Percentiles rank a stretch among this genome's conserved stretches.
Conservation (phyloP, 2,329 filamentous ascomycete genomes). For the Phaeosphaeriaceae sp. region DNA sequence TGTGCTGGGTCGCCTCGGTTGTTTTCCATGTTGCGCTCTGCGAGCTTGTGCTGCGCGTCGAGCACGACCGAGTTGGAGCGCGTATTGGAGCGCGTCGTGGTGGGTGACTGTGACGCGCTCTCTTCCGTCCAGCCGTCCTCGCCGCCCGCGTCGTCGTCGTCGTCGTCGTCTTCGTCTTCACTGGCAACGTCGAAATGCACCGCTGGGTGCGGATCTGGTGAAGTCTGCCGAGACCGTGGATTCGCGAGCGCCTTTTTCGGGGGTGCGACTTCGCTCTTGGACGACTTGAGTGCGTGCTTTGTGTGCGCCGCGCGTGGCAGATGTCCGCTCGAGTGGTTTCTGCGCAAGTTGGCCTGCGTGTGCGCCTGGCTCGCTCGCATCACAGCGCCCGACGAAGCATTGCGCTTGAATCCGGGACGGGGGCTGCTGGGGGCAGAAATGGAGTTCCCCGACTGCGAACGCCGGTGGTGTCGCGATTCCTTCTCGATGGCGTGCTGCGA, state of each 20-base stretch:
- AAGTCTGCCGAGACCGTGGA: conserved; percentile 39
- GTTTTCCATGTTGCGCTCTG: conserved; percentile 31
- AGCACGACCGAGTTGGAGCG: conserved; percentile 50
- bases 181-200: conserved; percentile 52
- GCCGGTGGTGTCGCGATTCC: conserved; percentile 44
- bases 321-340: conserved; percentile 56
- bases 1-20: conserved; percentile 27
- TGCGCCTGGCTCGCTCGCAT: conserved; percentile 44
- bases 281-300: conserved; percentile 48
- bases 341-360: conserved; percentile 45
- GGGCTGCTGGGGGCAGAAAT: conserved; percentile 46
- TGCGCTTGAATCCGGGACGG: conserved; percentile 52
- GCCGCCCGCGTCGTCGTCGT: conserved; percentile 36
- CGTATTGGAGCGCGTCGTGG: conserved; percentile 50
- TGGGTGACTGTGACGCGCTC: conserved; percentile 51
- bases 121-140: conserved; percentile 53
- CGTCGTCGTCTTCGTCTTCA: conserved; percentile 36
- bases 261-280: conserved; percentile 41
- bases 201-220: conserved; percentile 45
- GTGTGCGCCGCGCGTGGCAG: conserved; percentile 50
- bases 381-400: conserved; percentile 50
- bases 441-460: conserved; percentile 47
- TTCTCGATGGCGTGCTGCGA: conserved; percentile 33
- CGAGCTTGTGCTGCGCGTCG: conserved; percentile 38
- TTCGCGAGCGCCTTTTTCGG: conserved; percentile 39